Percentiles rank a stretch among this genome's conserved stretches.
Evolutionary conservation across 2,329 filamentous ascomycete species (phyloP).

Genomic region (Incumbomyces lentus): DNA sequence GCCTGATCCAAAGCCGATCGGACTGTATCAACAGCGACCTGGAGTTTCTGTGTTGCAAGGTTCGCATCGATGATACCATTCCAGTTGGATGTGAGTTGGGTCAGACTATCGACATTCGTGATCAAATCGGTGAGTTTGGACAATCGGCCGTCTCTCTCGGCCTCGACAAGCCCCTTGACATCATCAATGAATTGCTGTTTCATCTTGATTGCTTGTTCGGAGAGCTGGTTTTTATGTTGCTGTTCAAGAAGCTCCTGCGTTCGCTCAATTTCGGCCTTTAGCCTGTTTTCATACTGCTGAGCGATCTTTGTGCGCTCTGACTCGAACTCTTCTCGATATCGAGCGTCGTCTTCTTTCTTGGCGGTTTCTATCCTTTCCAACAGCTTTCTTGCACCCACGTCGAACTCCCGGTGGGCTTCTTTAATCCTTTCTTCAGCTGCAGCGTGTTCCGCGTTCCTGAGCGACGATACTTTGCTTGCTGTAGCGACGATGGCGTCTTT

Average conservation of each 20-base stretch:
- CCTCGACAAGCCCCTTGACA: conserved; percentile 71
- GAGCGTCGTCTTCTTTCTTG: conserved; percentile 67
- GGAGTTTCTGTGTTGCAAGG: conserved; percentile 87
- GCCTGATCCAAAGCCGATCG: conserved; percentile 67
- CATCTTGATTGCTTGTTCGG: conserved; percentile 81
- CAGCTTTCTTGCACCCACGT: conserved; percentile 77
- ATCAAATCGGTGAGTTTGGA: conserved; percentile 76
- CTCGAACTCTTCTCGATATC: conserved; percentile 83
- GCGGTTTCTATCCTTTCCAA: conserved; percentile 75
- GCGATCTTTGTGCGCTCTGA: conserved; percentile 72
- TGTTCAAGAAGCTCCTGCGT: conserved; percentile 73
- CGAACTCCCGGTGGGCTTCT: conserved; percentile 64
- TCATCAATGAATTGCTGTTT: conserved; percentile 75
- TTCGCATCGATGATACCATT: conserved; percentile 83
- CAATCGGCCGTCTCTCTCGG: conserved; percentile 76
- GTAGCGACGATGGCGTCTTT: conserved; percentile 74
- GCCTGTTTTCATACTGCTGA: conserved; percentile 66
- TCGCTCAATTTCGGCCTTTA: conserved; percentile 67
- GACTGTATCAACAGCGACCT: conserved; percentile 90
- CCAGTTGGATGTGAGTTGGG: conserved; percentile 80
- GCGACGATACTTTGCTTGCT: conserved; percentile 62
- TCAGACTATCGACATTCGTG: conserved; percentile 67
- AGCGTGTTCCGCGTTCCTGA: conserved; percentile 60
- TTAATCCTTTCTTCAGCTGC: conserved; percentile 66
- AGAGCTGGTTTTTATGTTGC: conserved; percentile 69